These are phyloP conservation scores for Rutstroemia sp. DNA, from an alignment of 2,329 filamentous ascomycete genomes.

Conservation along the genomic window DNA sequence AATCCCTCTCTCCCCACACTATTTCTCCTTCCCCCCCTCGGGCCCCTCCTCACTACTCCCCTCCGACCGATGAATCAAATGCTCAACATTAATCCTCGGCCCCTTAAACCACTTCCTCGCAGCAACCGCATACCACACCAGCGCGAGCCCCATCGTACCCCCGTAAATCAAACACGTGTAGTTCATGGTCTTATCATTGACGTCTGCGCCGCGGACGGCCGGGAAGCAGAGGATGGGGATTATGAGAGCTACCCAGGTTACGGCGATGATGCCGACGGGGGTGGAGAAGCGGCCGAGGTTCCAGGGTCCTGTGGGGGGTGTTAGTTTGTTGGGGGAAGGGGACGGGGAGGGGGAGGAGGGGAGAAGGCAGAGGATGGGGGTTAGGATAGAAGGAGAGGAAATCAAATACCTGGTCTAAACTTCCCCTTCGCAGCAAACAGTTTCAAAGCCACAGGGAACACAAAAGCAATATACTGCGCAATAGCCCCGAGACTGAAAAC, in stretches of 20 bases:
- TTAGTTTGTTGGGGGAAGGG: not conserved
- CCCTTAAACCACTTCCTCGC: conserved; percentile 65
- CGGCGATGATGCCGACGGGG: conserved; percentile 49
- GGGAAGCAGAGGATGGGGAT: conserved; percentile 62
- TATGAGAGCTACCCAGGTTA: conserved; percentile 56
- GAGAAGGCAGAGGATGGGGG: too few relatives aligned
- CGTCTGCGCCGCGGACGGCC: conserved; percentile 44
- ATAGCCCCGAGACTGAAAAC: conserved; percentile 66
- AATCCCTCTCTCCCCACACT: too few relatives aligned
- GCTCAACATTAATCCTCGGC: conserved; percentile 58
- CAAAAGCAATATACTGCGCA: conserved; percentile 56
- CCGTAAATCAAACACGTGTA: conserved; percentile 63
- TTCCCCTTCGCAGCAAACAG: conserved; percentile 52
- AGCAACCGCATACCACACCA: conserved; percentile 56
- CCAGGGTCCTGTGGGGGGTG: conserved; percentile 45
- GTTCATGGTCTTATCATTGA: conserved; percentile 51
- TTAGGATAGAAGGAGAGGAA: too few relatives aligned
- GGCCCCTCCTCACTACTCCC: not conserved
- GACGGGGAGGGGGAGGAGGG: not conserved
- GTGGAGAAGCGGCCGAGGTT: conserved; percentile 53
- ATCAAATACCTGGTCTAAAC: conserved; percentile 48
- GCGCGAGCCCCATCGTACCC: conserved; percentile 50
- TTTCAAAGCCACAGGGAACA: conserved; percentile 50
- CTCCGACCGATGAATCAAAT: conserved; percentile 7
- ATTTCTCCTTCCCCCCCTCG: not conserved